phyloP scores from a whole-genome alignment of 2,329 filamentous ascomycete genomes.

The Aspergillus viridinutans region DNA sequence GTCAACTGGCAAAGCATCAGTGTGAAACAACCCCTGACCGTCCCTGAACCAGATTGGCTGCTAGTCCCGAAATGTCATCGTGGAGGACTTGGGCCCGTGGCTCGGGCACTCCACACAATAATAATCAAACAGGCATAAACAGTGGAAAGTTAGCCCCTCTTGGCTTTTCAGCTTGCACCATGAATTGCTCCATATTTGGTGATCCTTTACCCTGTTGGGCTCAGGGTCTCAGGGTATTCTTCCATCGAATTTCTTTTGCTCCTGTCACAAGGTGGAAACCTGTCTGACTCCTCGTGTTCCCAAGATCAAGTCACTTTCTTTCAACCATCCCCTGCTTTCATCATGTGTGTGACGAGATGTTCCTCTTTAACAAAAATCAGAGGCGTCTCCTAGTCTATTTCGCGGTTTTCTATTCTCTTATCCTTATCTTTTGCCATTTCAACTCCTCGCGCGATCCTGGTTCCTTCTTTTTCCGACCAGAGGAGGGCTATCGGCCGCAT shows the following conservation, averaged over 20 bases:
- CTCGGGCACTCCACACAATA: not conserved
- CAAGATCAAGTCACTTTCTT: not conserved
- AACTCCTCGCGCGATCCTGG: conserved; percentile 20
- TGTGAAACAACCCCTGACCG: not conserved
- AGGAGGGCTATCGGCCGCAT: conserved; percentile 19
- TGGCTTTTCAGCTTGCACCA: not conserved
- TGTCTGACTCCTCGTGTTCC: not conserved
- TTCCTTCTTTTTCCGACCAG: conserved; percentile 20
- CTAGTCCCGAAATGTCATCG: too few species aligned
- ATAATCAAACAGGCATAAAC: not conserved
- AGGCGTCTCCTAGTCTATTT: conserved; percentile 17
- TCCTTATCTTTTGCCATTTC: conserved; percentile 16
- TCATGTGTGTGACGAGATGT: conserved; percentile 9
- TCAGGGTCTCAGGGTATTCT: not conserved
- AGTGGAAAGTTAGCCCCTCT: not conserved
- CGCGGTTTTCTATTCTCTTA: conserved; percentile 15
- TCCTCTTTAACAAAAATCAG: conserved; percentile 16
- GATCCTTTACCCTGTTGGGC: not conserved
- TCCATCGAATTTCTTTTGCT: not conserved
- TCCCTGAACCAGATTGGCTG: not conserved
- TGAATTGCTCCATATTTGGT: not conserved
- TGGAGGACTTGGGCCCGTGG: not conserved
- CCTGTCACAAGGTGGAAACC: not conserved
- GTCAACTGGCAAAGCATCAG: not conserved
- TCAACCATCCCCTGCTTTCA: not conserved